Evolutionary conservation across 805 yeast genomes (phyloP).

Genomic region (Nakazawaea wickerhamii): DNA sequence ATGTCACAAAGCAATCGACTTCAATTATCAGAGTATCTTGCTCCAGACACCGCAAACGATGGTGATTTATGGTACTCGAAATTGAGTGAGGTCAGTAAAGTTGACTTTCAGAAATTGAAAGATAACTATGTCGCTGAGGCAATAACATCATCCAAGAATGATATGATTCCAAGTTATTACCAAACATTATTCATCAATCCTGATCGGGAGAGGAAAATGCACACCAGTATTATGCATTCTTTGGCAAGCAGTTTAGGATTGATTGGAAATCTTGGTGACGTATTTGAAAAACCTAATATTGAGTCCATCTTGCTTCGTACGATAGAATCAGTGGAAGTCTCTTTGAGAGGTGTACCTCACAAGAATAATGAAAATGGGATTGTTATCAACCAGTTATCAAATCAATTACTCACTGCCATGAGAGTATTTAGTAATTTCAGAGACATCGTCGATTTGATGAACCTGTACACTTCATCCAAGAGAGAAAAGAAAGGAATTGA

Average conservation of each 20-base stretch:
- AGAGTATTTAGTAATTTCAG: constrained; percentile 37
- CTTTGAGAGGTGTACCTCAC: constrained; percentile 48
- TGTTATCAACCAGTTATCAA: constrained; percentile 52
- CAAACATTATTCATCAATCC: constrained; percentile 8
- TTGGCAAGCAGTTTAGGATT: constrained; percentile 9
- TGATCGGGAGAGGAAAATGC: constrained; percentile 7
- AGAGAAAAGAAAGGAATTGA: constrained; percentile 5
- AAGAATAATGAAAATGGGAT: constrained; percentile 26
- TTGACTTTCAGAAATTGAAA: constrained; percentile 18
- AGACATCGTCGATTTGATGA: constrained; percentile 31
- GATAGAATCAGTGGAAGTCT: constrained; percentile 59
- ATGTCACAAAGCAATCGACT: constrained; percentile 49
- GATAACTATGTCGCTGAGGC: constrained; percentile 1
- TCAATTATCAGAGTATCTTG: constrained; percentile 16
- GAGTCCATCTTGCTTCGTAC: constrained; percentile 40
- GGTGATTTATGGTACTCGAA: constrained; percentile 13
- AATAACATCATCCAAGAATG: neutral
- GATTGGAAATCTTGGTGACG: constrained; percentile 7
- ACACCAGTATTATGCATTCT: constrained; percentile 8
- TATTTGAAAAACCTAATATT: constrained; percentile 9
- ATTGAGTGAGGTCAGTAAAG: constrained; percentile 23
- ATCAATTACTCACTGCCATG: constrained; percentile 55
- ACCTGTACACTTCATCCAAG: constrained; percentile 17
- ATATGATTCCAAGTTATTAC: constrained; percentile 6
- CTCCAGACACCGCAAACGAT: neutral